phyloP scores from a whole-genome alignment of 2,329 filamentous ascomycete species.

The Hypoxylon rubiginosum region DNA sequence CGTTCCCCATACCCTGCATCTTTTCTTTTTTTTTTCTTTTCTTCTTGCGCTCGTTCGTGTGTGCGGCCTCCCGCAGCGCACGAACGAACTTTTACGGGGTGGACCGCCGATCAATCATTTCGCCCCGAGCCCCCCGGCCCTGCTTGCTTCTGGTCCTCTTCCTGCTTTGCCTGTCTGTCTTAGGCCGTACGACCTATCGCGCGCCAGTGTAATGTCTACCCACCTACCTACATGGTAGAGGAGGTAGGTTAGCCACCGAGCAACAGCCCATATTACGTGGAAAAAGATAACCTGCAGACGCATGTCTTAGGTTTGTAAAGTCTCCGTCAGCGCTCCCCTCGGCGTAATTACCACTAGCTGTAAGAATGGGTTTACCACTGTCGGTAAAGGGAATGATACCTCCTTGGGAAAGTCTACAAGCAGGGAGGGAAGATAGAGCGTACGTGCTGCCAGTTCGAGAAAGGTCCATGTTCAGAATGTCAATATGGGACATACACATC shows the following conservation, averaged over 20 bases:
- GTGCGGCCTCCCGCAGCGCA: conserved; percentile 28
- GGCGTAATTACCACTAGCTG: conserved; percentile 1
- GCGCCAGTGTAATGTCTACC: conserved; percentile 17
- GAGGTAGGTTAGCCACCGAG: conserved; percentile 6
- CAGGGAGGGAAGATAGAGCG: background rate
- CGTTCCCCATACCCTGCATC: background rate
- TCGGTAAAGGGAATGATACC: background rate
- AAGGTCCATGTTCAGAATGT: background rate
- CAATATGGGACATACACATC: no score
- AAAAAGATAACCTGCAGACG: conserved; percentile 20
- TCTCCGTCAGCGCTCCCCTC: conserved; percentile 36
- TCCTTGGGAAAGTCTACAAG: background rate
- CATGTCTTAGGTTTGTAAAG: conserved; percentile 44
- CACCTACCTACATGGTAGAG: background rate
- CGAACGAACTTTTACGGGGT: conserved; percentile 16
- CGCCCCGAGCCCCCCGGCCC: conserved; percentile 10
- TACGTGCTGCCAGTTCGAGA: background rate
- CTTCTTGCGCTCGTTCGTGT: background rate
- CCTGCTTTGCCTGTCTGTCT: background rate
- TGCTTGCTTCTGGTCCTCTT: background rate
- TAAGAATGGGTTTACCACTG: background rate
- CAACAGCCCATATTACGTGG: conserved; percentile 14
- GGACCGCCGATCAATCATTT: conserved; percentile 4
- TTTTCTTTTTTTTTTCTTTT: background rate
- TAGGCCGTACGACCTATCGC: conserved; percentile 27